Conservation (phyloP, 2,329 filamentous ascomycete species). For the Colletotrichum phormii region DNA sequence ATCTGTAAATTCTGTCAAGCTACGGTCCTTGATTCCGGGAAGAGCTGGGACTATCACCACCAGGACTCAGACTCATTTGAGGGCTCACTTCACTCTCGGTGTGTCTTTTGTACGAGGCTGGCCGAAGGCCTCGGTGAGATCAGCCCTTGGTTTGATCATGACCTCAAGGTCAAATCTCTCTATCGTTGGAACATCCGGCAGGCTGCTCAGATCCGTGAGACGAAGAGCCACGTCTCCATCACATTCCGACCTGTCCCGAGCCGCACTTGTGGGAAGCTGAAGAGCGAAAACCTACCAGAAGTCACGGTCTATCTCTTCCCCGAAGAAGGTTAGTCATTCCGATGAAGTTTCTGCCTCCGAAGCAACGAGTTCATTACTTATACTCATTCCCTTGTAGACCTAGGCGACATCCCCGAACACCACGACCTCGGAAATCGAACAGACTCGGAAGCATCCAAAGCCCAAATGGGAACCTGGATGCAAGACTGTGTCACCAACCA, state of each 20-base stretch:
- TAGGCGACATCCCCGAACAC: background rate
- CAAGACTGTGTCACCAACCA: constrained; percentile 19
- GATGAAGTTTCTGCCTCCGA: too few species aligned
- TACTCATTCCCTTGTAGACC: background rate
- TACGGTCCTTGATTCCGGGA: background rate
- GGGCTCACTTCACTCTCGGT: background rate
- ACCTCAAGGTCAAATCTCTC: background rate
- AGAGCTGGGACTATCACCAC: constrained; percentile 17
- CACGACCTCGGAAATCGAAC: background rate
- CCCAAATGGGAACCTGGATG: constrained; percentile 30
- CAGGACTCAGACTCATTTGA: background rate
- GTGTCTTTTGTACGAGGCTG: constrained; percentile 21
- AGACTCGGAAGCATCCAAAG: background rate
- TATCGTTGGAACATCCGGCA: constrained; percentile 22
- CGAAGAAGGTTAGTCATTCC: background rate
- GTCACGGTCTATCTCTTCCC: constrained; percentile 6
- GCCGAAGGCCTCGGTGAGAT: background rate
- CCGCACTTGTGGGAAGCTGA: background rate
- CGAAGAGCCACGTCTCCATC: constrained; percentile 1
- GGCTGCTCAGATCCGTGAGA: background rate
- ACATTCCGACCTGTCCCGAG: background rate
- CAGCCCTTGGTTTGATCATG: constrained; percentile 1
- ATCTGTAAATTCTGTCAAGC: constrained; percentile 3
- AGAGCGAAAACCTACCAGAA: constrained; percentile 13
- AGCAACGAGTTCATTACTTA: background rate